Conservation (phyloP, 75 land plant genomes). For the Ceratopteris richardii region DNA sequence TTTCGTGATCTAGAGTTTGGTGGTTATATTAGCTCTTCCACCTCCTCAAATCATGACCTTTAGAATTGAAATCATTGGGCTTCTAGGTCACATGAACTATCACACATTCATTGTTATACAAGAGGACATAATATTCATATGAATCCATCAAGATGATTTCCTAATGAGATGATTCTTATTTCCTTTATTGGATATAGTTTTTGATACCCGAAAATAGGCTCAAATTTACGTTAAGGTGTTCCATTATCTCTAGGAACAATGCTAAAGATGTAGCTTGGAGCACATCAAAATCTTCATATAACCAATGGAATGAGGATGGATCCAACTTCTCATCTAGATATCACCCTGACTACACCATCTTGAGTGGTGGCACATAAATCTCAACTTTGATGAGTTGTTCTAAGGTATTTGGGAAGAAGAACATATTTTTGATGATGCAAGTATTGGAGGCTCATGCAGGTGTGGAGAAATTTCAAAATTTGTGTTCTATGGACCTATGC, state of each 20-base stretch:
- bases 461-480: no score
- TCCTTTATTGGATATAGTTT: not conserved
- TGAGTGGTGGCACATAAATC: no score
- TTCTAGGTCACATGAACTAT: not conserved
- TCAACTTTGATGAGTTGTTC: no score
- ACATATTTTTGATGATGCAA: no score
- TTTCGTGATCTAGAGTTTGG: slow-evolving; percentile 1
- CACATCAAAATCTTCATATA: not conserved
- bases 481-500: no score
- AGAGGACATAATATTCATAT: not conserved
- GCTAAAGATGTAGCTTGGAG: not conserved
- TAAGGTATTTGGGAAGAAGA: no score
- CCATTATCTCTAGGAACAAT: not conserved
- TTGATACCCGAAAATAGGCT: not conserved
- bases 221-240: not conserved
- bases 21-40: not conserved
- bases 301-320: no score
- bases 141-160: not conserved
- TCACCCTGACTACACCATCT: no score
- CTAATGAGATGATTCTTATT: not conserved
- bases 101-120: not conserved
- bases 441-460: no score
- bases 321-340: no score
- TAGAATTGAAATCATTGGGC: not conserved
- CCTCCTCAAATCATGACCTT: not conserved